phyloP scores from a whole-genome alignment of 768 basidiomycete genomes.

The Sporobolomyces pararoseus region DNA sequence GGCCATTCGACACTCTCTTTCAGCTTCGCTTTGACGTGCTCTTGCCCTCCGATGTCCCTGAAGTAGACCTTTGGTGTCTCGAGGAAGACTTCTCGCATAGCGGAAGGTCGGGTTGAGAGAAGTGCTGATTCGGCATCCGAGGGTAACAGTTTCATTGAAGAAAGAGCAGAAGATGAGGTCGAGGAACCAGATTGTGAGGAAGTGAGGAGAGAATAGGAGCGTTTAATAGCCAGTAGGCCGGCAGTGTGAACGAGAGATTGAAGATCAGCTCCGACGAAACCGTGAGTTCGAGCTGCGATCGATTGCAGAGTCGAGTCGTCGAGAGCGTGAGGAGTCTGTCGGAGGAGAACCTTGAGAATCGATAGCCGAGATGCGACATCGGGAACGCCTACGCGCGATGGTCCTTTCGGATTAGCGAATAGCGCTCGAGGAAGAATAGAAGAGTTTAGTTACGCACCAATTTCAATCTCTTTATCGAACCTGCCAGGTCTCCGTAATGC shows the following conservation, averaged over 20 bases:
- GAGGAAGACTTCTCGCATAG: constrained; percentile 87
- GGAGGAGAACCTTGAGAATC: constrained; percentile 79
- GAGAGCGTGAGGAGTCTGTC: constrained; percentile 73
- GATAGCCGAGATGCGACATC: constrained; percentile 76
- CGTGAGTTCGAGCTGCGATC: constrained; percentile 73
- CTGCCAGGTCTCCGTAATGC: constrained; percentile 82
- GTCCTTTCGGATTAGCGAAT: not conserved
- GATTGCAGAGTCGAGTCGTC: constrained; percentile 59
- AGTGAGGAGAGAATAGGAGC: constrained; percentile 53
- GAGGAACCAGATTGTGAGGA: constrained; percentile 37
- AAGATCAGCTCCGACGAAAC: constrained; percentile 95
- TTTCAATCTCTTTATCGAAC: constrained; percentile 93
- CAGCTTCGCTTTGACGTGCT: constrained; percentile 72
- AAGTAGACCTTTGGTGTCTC: constrained; percentile 78
- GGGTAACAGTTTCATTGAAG: constrained; percentile 54
- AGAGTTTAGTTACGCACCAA: constrained; percentile 63
- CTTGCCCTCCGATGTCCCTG: constrained; percentile 85
- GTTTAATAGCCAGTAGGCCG: constrained; percentile 84
- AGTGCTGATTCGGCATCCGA: constrained; percentile 68
- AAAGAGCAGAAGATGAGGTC: constrained; percentile 37
- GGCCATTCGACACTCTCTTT: constrained; percentile 96
- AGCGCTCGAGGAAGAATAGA: not conserved
- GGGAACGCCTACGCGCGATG: constrained; percentile 65
- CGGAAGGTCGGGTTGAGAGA: constrained; percentile 78
- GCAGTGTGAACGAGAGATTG: constrained; percentile 88